A percentile compares a stretch with the other conserved stretches of the same genome.
Conservation (phyloP, 257 asterid species). For the Primulina tabacum region DNA sequence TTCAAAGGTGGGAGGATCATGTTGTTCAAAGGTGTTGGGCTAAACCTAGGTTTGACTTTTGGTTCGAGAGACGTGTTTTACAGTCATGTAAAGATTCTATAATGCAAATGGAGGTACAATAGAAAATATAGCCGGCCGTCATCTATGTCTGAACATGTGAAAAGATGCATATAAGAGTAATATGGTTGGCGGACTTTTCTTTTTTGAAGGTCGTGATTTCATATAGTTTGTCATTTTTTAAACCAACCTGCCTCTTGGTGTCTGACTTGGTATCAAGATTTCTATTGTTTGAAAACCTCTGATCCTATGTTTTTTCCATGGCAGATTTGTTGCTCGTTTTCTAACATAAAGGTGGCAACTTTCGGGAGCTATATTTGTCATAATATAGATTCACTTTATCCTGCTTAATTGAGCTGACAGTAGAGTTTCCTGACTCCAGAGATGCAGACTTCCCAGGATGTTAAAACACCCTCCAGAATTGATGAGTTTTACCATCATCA, state of each 20-base stretch:
- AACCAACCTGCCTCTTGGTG: conserved; percentile 1
- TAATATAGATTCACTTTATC: neutral
- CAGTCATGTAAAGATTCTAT: conserved; percentile 10
- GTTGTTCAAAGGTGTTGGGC: no score
- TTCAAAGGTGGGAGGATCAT: no score
- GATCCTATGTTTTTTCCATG: conserved; percentile 18
- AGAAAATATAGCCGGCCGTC: neutral
- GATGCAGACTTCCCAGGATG: conserved; percentile 68
- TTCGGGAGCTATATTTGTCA: conserved; percentile 1
- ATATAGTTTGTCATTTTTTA: neutral
- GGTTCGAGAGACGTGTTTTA: neutral
- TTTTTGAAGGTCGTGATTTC: no score
- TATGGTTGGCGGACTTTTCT: neutral
- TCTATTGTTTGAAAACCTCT: conserved; percentile 15
- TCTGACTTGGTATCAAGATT: neutral
- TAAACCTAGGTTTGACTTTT: conserved; percentile 22
- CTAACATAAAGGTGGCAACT: conserved; percentile 11
- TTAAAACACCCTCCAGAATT: conserved; percentile 45
- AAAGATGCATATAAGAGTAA: neutral
- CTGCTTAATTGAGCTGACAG: neutral
- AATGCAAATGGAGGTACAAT: neutral
- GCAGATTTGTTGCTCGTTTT: conserved; percentile 27
- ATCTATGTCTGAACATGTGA: neutral
- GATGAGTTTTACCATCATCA: conserved; percentile 47
- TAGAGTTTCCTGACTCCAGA: conserved; percentile 14